Conservation (phyloP, 2,329 filamentous ascomycete genomes). For the Fusarium setosum region DNA sequence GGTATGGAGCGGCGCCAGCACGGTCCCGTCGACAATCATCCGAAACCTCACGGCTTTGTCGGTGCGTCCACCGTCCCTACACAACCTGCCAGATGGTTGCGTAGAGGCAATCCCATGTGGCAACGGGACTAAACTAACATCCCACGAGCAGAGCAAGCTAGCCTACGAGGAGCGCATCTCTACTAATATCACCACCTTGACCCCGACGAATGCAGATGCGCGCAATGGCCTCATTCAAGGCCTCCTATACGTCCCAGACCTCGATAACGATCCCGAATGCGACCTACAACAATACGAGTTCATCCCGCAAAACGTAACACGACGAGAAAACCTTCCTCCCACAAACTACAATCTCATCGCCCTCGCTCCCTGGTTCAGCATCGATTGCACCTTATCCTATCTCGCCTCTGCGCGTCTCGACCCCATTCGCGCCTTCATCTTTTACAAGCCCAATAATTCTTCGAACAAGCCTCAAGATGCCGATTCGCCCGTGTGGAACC, state of each 20-base stretch:
- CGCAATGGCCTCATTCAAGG: slow-evolving; percentile 75
- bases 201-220: slow-evolving; percentile 71
- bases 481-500: slow-evolving; percentile 74
- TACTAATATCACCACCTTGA: slow-evolving; percentile 79
- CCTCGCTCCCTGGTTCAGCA: slow-evolving; percentile 86
- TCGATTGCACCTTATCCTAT: slow-evolving; percentile 79
- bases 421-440: slow-evolving; percentile 71
- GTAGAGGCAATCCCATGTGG: neutral
- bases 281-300: slow-evolving; percentile 70
- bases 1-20: slow-evolving; percentile 61
- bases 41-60: slow-evolving; percentile 67
- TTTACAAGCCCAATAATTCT: slow-evolving; percentile 68
- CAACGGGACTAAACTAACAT: slow-evolving; percentile 28
- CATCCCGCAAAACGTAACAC: slow-evolving; percentile 81
- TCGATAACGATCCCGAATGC: slow-evolving; percentile 70
- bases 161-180: slow-evolving; percentile 63
- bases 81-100: neutral
- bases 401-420: slow-evolving; percentile 70
- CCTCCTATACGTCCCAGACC: slow-evolving; percentile 85
- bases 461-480: slow-evolving; percentile 72
- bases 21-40: slow-evolving; percentile 64
- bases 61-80: slow-evolving; percentile 52
- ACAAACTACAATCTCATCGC: slow-evolving; percentile 81
- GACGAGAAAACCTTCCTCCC: slow-evolving; percentile 73
- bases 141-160: slow-evolving; percentile 54